Conservation (phyloP, 768 basidiomycete genomes). For the Pholiota microspora region DNA sequence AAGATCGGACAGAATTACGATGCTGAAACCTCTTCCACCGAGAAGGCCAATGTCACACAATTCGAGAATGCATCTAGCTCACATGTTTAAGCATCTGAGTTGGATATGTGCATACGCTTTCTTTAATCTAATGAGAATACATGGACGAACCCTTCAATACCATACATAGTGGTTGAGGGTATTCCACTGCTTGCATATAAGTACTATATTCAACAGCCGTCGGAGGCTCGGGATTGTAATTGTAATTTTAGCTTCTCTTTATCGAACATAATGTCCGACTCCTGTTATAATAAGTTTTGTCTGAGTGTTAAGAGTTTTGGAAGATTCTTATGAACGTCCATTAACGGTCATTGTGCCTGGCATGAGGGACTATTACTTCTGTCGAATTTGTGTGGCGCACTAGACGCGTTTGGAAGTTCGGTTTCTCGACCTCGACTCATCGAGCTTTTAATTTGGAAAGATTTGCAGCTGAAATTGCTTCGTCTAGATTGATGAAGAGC, state of each 20-base stretch:
- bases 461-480: too few species aligned
- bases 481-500: too few species aligned
- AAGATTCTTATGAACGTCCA: too few species aligned
- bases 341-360: too few species aligned
- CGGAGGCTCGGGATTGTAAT: neutral
- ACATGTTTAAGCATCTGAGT: neutral
- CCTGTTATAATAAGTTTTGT: neutral
- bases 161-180: neutral
- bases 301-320: too few species aligned
- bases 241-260: neutral
- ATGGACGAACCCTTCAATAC: neutral
- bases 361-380: too few species aligned
- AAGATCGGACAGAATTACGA: neutral
- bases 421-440: too few species aligned
- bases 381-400: too few species aligned
- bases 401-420: too few species aligned
- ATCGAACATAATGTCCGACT: neutral
- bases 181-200: neutral
- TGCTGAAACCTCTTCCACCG: slow-evolving; percentile 13
- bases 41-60: slow-evolving; percentile 16
- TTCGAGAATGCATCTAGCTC: slow-evolving; percentile 12
- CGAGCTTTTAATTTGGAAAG: too few species aligned
- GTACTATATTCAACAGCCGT: neutral
- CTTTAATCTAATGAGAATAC: neutral
- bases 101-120: neutral